Base-by-base conservation (phyloP, 306 rosid genomes). In the Sphenostylis stenocarpa region DNA sequence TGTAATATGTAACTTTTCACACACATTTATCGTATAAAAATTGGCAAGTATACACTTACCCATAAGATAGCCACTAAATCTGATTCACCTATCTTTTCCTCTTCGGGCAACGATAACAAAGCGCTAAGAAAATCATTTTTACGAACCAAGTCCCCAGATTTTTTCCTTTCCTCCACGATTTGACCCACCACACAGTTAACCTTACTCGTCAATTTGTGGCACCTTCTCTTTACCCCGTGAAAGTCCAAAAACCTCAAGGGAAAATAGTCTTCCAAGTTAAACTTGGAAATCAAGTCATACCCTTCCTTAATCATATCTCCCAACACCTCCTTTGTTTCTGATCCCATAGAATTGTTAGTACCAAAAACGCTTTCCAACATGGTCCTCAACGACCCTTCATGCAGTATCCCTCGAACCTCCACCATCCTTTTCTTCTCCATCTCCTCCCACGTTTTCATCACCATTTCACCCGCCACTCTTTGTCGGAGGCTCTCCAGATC, bases 331-430 rank as follows among this genome's bases (percentile, higher is more conserved):
- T 39, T 14, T 41, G 15, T 41, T 41, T 41, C 15, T 11, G 45
- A 10, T 41, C 6, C 15, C 3, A 41, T 10, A 41, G 4, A 10
- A 6, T 58, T 38, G n/a, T 69, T 51, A 60, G 36, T 8, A 5
- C 98, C 97, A 83, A 94, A 91, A 44, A 94, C 98, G 61, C 91
- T 86, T 90, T 87, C 96, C 43, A 90, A 39, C 61, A 91, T 85
- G 73, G 87, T 90, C 6, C 44, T 65, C 2, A 94, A 36, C 2
- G 98, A 91, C 34, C 90, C 91, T 86, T 81, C 84, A 21, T 94
- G 91, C 11, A 91, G 67, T 41, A 91, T 66, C 0, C 81, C 82
- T n/a, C 87, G 76, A 80, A 94, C 41, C 15, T 81, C 86, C 78
- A 94, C 96, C 0, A 67, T 66, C 66, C 91, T 90, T 41, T 69